These are phyloP conservation scores for Penicillium egyptiacum DNA, from an alignment of 495 filamentous ascomycete species.

Conservation along the genomic window DNA sequence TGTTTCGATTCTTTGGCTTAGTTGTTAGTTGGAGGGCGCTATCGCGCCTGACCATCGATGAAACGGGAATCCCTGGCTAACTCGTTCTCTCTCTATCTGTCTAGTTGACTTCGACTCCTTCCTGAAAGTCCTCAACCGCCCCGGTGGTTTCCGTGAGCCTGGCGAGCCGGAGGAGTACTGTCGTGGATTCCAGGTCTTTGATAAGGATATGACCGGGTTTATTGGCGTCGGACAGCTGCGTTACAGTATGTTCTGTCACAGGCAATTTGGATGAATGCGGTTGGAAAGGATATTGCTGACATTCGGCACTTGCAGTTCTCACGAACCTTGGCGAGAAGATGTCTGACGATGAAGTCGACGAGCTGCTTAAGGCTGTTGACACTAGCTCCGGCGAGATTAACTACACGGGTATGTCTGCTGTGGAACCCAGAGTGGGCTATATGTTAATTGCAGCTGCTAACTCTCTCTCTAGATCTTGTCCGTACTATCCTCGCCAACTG, in stretches of 20 bases:
- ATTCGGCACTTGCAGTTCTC: conserved; percentile 56
- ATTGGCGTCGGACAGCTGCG: conserved; percentile 95
- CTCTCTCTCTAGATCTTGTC: conserved; percentile 66
- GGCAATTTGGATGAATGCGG: background rate
- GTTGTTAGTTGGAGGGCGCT: background rate
- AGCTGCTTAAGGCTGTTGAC: conserved; percentile 95
- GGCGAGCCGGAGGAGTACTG: conserved; percentile 98
- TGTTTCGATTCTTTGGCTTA: conserved; percentile 33
- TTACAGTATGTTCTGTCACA: conserved; percentile 60
- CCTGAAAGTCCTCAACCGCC: conserved; percentile 90
- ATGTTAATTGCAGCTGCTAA: conserved; percentile 1
- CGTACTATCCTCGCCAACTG: conserved; percentile 93
- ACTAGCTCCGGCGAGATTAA: conserved; percentile 93
- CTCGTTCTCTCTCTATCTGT: background rate
- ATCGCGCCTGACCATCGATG: background rate
- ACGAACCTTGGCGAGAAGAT: conserved; percentile 99
- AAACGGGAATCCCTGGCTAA: background rate
- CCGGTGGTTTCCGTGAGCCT: conserved; percentile 95
- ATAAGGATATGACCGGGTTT: conserved; percentile 97
- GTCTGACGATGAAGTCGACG: conserved; percentile 96
- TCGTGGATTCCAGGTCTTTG: conserved; percentile 97
- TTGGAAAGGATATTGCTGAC: conserved; percentile 2
- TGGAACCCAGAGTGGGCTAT: background rate
- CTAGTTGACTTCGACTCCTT: conserved; percentile 98
- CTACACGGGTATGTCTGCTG: conserved; percentile 70